Percentiles rank a stretch among this genome's conserved stretches.
phyloP scores from a whole-genome alignment of 2,329 filamentous ascomycete genomes.

The Fusarium transvaalense region DNA sequence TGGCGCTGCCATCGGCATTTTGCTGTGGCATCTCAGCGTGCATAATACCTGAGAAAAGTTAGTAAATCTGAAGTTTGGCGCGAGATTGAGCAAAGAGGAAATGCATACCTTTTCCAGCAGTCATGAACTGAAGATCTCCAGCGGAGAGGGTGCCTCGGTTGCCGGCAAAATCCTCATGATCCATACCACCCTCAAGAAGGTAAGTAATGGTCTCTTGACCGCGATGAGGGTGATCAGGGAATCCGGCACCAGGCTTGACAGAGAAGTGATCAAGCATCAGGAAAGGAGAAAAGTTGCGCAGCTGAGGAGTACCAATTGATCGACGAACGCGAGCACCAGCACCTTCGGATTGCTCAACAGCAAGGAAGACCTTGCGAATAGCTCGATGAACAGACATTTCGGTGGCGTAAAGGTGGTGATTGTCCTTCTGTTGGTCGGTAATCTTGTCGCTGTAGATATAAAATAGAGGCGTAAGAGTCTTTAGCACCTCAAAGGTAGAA shows the following conservation, averaged over 20 bases:
- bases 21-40: slow-evolving; percentile 95
- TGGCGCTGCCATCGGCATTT: slow-evolving; percentile 79
- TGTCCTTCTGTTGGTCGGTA: slow-evolving; percentile 16
- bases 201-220: slow-evolving; percentile 93
- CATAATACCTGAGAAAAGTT: slow-evolving; percentile 75
- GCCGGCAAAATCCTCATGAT: slow-evolving; percentile 93
- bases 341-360: slow-evolving; percentile 87
- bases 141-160: slow-evolving; percentile 84
- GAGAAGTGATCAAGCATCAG: slow-evolving; percentile 96
- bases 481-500: slow-evolving; percentile 35
- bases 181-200: slow-evolving; percentile 84
- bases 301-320: slow-evolving; percentile 84
- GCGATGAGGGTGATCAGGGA: slow-evolving; percentile 87
- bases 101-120: slow-evolving; percentile 70
- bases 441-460: slow-evolving; percentile 3
- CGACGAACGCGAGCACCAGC: slow-evolving; percentile 88
- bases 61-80: neutral
- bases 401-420: slow-evolving; percentile 52
- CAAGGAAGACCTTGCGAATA: slow-evolving; percentile 86
- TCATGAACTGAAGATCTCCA: slow-evolving; percentile 99
- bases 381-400: slow-evolving; percentile 78
- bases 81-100: neutral
- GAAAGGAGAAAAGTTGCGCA: slow-evolving; percentile 91
- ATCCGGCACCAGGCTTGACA: slow-evolving; percentile 83
- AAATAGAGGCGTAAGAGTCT: slow-evolving; percentile 17